Base-by-base conservation (phyloP, 2,329 filamentous ascomycete genomes). In the Mycocentrospora acerina region DNA sequence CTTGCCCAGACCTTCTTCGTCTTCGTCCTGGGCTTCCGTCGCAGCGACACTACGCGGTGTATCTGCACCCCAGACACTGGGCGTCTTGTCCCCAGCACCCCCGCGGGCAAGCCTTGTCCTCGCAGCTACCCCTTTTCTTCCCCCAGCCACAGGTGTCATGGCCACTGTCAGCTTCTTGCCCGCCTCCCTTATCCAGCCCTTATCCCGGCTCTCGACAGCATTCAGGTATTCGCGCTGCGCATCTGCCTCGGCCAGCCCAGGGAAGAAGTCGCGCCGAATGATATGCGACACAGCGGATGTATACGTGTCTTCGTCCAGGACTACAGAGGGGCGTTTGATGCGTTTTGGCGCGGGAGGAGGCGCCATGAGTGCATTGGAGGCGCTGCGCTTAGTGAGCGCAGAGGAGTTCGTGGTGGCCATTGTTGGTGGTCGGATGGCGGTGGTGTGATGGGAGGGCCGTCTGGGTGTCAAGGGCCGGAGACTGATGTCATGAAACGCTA, bases 261-360 rank as follows among this genome's bases (percentile, higher is more conserved):
- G 93, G 59, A 97, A 98, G 74, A 95, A 98, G 74, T 98, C 93
- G 51, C 93, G 83, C 8, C 89, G 88, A 48, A 98, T 95, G 62
- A 98, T 97, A 54, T 93, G 85, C 0, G 90, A 95, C 18, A 98
- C 76, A 1, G 88, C 86, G 41, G 90, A 83, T 2, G 89, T 93
- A 68, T 98, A 98, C 36, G 86, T 83, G 54, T 98, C 91, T 75
- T 98, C 93, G 66, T 95, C 89, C 18, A 98, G 80, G 18, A 96
- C 83, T 46, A 85, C 86, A 46, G 85, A 83, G 0, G 93, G 93
- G 35, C 93, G 81, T 70, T 96, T 96, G 60, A 96, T 95, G 42
- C 89, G 85, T 67, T 95, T 97, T 28, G 83, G 75, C 0, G 82
- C 78, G 4, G 90, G 88, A 5, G 91, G 90, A 9, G 90, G 90